These are phyloP conservation scores for Phaeosphaeria sp. DNA, from an alignment of 2,329 filamentous ascomycete species.

Conservation along the genomic window DNA sequence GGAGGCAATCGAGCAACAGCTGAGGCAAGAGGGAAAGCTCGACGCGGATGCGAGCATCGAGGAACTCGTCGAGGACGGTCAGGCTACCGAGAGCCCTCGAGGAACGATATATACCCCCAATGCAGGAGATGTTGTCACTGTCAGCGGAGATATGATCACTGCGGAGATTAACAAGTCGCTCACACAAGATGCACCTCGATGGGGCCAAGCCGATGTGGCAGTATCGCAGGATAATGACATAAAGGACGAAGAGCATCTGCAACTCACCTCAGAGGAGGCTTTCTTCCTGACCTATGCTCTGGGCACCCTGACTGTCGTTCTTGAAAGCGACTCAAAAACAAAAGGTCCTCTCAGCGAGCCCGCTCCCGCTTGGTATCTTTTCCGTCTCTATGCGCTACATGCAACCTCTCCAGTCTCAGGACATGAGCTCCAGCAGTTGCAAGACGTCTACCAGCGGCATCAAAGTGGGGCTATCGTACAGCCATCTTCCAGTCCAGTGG, in stretches of 20 bases:
- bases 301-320: conserved; percentile 74
- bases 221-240: conserved; percentile 20
- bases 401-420: conserved; percentile 65
- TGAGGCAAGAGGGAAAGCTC: conserved; percentile 60
- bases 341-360: conserved; percentile 59
- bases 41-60: conserved; percentile 27
- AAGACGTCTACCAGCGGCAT: conserved; percentile 19
- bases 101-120: conserved; percentile 26
- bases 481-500: conserved; percentile 12
- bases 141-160: conserved; percentile 14
- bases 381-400: conserved; percentile 68
- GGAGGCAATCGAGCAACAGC: conserved; percentile 78
- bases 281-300: conserved; percentile 88
- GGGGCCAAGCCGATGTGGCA: conserved; percentile 11
- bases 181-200: conserved; percentile 7
- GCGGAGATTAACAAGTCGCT: conserved; percentile 19
- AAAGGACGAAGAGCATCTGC: conserved; percentile 77
- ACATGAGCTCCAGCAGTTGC: conserved; percentile 9
- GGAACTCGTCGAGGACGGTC: conserved; percentile 39
- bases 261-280: conserved; percentile 86
- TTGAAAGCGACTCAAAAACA: conserved; percentile 39
- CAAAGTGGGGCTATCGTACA: conserved; percentile 12
- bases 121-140: conserved; percentile 16
- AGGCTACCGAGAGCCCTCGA: conserved; percentile 23
- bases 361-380: conserved; percentile 29